These are phyloP conservation scores for Cladophialophora carrionii DNA, from an alignment of 2,329 filamentous ascomycete genomes.

Conservation along the genomic window DNA sequence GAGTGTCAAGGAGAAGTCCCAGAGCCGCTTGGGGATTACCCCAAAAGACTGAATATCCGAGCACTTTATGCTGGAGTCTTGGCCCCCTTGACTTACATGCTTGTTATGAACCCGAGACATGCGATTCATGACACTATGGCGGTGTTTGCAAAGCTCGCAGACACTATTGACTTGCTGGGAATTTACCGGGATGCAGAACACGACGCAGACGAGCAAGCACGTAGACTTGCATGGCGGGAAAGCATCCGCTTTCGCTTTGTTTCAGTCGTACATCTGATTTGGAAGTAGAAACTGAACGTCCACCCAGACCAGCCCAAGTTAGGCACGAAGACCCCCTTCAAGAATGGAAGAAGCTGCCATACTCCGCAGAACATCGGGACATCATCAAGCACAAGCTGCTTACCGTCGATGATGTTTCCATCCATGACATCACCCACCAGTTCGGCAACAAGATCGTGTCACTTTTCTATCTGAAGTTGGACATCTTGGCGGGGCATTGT, in stretches of 20 bases:
- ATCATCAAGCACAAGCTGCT: neutral
- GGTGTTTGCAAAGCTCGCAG: neutral
- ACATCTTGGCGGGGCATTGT: too few species aligned
- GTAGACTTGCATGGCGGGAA: neutral
- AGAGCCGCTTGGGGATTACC: too few species aligned
- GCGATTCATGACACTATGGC: too few species aligned
- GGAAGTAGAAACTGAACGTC: neutral
- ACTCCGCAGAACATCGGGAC: neutral
- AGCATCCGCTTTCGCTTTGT: neutral
- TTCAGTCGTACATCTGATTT: neutral
- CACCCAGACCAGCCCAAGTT: neutral
- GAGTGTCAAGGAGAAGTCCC: too few species aligned
- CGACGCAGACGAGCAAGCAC: neutral
- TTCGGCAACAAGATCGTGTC: neutral
- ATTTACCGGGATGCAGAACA: neutral
- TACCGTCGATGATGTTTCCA: neutral
- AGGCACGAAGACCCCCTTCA: neutral
- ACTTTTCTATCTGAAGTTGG: neutral
- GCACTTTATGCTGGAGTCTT: too few species aligned
- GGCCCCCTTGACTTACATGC: too few species aligned
- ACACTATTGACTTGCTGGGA: neutral
- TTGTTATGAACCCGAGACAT: too few species aligned
- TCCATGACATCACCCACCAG: neutral
- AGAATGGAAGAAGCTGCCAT: neutral
- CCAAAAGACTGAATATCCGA: too few species aligned